These are phyloP conservation scores for Starmerella apis DNA, from an alignment of 805 yeast genomes.

Conservation along the genomic window DNA sequence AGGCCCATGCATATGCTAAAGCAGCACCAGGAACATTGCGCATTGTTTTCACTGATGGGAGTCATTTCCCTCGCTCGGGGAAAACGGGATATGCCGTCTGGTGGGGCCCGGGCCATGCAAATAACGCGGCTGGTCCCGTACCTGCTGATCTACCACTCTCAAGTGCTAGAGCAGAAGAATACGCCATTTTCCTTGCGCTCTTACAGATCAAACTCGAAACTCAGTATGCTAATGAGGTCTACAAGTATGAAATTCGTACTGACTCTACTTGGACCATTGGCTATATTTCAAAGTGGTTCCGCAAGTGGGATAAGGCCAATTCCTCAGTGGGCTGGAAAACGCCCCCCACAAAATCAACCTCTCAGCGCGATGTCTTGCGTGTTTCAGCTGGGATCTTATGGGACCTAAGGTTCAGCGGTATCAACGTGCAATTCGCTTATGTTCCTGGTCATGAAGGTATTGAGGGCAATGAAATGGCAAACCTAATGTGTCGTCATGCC, in stretches of 20 bases:
- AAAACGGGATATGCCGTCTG: slow-evolving; percentile 13
- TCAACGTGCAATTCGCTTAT: slow-evolving; percentile 1
- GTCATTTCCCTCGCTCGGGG: background rate
- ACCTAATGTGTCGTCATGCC: slow-evolving; percentile 10
- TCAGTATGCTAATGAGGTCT: background rate
- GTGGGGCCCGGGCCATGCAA: slow-evolving; percentile 8
- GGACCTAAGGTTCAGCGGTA: slow-evolving; percentile 16
- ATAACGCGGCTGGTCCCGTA: slow-evolving; percentile 12
- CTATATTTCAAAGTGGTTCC: slow-evolving; percentile 9
- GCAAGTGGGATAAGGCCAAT: slow-evolving; percentile 9
- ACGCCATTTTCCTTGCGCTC: slow-evolving; percentile 15
- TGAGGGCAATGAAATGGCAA: slow-evolving; percentile 14
- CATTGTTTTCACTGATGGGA: slow-evolving; percentile 15
- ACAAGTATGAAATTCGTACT: slow-evolving; percentile 2
- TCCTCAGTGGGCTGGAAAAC: slow-evolving; percentile 12
- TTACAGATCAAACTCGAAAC: slow-evolving; percentile 11
- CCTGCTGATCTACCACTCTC: slow-evolving; percentile 9
- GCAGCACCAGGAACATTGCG: background rate
- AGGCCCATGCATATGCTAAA: background rate
- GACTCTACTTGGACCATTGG: slow-evolving; percentile 10
- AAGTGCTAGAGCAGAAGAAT: slow-evolving; percentile 16
- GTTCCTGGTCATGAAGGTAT: slow-evolving; percentile 14
- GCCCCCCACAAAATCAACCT: background rate
- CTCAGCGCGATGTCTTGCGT: slow-evolving; percentile 11
- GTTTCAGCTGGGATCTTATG: slow-evolving; percentile 17